Base-by-base conservation (phyloP, 768 basidiomycete genomes). In the Psilocybe cyanescens region DNA sequence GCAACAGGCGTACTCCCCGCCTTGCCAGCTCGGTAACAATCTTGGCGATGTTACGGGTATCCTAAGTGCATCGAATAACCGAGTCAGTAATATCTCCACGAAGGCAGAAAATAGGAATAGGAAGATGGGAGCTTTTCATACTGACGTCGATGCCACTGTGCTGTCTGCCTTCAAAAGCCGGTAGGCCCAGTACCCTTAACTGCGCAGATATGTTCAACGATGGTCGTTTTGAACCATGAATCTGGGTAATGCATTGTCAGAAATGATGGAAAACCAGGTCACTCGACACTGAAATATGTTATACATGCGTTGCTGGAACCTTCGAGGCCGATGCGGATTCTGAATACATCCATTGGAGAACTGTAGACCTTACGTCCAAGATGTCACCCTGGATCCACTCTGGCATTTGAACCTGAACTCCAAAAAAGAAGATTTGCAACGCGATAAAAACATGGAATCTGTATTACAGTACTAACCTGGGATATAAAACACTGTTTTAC, bases 81-180 rank as follows among this genome's bases (percentile, higher is more conserved):
- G 62, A 58, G 58, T 67, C 41, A 68, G 56, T 46, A 56, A 19
- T 61, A 65, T 55, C 61, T 55, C 45, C 59, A 58, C 62, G 56
- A 57, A 57, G 24, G 30, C 59, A 67, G 53, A 51, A 54, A 63
- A 65, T 54, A 63, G 60, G 57, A 57, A n/a, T 64, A 58, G 47
- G 52, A 59, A 67, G 55, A 53, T 53, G 44, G 55, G 30, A 29
- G 31, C 28, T 16, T 58, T 52, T 29, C 41, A 31, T 47, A 87
- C 92, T 79, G 63, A 95, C 96, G 75, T 95, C 94, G 37, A 97
- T 90, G 24, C 97, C 97, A 69, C 87, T 87, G 75, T 99, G 97
- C 58, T 86, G 81, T 67, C 91, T 85, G 19, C 97, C 96, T 72
- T 89, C 78, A 70, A 99, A 99, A 6, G 82, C 79, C 4, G 84